Evolutionary conservation across 108 stramenopile genomes (phyloP).

Genomic region (Schizochytrium sp.): DNA sequence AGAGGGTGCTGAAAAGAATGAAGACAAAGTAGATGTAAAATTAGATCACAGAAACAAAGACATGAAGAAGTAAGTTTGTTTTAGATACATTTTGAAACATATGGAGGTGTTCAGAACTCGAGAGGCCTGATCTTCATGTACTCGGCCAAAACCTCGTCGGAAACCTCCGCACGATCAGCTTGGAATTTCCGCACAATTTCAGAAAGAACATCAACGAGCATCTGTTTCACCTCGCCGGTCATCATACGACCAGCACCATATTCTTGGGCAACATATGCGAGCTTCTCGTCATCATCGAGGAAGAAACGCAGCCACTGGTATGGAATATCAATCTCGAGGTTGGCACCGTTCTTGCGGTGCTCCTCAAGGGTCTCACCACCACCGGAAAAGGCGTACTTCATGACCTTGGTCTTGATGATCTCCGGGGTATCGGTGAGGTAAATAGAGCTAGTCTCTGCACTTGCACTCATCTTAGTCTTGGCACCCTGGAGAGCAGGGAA

Average conservation of each 20-base stretch:
- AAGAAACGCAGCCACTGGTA: slow-evolving; percentile 98
- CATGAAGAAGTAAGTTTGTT: background rate
- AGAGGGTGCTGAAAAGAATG: background rate
- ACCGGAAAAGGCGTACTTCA: slow-evolving; percentile 90
- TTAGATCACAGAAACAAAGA: background rate
- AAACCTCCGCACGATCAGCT: slow-evolving; percentile 84
- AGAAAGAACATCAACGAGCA: slow-evolving; percentile 84
- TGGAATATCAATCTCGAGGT: slow-evolving; percentile 92
- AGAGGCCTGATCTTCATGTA: slow-evolving; percentile 85
- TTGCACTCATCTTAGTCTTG: slow-evolving; percentile 92
- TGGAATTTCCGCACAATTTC: slow-evolving; percentile 90
- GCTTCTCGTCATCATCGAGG: slow-evolving; percentile 95
- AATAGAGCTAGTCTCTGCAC: slow-evolving; percentile 87
- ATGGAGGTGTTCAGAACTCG: background rate
- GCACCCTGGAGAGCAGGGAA: slow-evolving; percentile 97
- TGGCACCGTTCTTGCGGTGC: slow-evolving; percentile 92
- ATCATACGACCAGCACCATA: slow-evolving; percentile 91
- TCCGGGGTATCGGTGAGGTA: slow-evolving; percentile 94
- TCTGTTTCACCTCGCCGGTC: slow-evolving; percentile 91
- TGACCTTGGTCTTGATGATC: slow-evolving; percentile 83
- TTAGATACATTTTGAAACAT: background rate
- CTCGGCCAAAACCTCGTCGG: slow-evolving; percentile 87
- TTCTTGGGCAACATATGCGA: slow-evolving; percentile 85
- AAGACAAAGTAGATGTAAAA: background rate
- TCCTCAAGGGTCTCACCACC: slow-evolving; percentile 92